Percentiles rank a stretch among this genome's conserved stretches.
These are phyloP conservation scores for Histomonas meleagridis DNA, from an alignment of 208 protist species.

Conservation along the genomic window DNA sequence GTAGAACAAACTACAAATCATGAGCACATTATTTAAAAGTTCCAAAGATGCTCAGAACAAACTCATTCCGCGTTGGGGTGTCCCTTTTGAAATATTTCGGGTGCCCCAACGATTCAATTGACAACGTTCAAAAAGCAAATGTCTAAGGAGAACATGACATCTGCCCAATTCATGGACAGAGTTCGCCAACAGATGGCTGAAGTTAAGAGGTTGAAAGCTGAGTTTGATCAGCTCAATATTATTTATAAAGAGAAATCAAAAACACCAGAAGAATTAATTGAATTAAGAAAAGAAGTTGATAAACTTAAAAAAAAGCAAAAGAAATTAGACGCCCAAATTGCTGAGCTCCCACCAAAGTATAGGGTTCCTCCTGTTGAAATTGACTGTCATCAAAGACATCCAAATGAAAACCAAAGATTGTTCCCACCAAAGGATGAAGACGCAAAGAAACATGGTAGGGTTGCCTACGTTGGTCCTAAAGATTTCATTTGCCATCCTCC, in stretches of 20 bases:
- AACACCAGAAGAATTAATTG: neutral
- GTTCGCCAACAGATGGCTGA: neutral
- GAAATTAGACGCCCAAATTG: neutral
- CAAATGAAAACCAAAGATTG: neutral
- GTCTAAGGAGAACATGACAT: no score
- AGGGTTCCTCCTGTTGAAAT: neutral
- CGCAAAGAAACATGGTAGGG: neutral
- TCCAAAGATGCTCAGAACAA: no score
- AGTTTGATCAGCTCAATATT: neutral
- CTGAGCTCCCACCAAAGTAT: neutral
- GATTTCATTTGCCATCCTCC: neutral
- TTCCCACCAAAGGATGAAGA: neutral
- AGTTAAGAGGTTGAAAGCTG: neutral
- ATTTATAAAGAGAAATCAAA: neutral
- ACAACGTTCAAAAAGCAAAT: no score
- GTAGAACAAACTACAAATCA: no score
- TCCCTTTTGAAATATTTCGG: no score
- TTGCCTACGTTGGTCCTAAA: neutral
- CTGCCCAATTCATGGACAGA: no score
- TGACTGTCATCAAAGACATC: neutral
- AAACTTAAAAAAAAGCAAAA: neutral
- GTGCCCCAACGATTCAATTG: no score
- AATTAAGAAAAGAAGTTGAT: neutral
- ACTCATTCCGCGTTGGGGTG: no score
- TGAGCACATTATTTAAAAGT: no score